A percentile compares a stretch with the other conserved stretches of the same genome.
These are phyloP conservation scores for Sicyos baderoa DNA, from an alignment of 306 rosid genomes.

Conservation along the genomic window DNA sequence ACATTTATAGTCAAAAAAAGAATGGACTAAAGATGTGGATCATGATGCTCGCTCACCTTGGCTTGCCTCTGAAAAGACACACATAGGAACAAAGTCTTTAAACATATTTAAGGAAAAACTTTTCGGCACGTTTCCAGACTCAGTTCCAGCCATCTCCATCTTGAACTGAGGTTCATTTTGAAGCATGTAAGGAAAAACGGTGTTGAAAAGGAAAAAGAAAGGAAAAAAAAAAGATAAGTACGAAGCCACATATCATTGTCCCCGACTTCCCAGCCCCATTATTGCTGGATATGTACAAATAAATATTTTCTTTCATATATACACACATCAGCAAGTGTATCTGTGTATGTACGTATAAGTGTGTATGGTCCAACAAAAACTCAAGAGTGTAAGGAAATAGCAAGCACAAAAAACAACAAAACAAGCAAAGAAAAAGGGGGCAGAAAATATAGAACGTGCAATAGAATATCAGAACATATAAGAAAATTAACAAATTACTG, in stretches of 20 bases:
- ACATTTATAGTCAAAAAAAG: neutral
- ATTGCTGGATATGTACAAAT: neutral
- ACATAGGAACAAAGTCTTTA: slow-evolving; percentile 92
- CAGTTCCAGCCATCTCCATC: slow-evolving; percentile 80
- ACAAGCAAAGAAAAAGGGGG: neutral
- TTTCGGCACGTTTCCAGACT: slow-evolving; percentile 50
- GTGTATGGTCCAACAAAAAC: neutral
- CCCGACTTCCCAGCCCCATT: neutral
- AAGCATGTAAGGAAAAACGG: slow-evolving; percentile 21
- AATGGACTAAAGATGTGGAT: slow-evolving; percentile 9
- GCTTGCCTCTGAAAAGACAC: slow-evolving; percentile 72
- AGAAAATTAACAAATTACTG: neutral
- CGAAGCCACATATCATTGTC: neutral
- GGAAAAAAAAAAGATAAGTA: neutral
- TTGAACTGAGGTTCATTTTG: slow-evolving; percentile 55
- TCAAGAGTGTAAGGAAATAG: neutral
- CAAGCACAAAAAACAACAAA: neutral
- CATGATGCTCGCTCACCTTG: slow-evolving; percentile 62
- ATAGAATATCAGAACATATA: neutral
- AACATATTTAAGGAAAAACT: slow-evolving; percentile 75
- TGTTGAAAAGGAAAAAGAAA: neutral
- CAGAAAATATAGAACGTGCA: neutral
- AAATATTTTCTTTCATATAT: too few relatives aligned
- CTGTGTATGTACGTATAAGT: neutral
- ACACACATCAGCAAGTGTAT: neutral